Evolutionary conservation across 495 filamentous ascomycete species (phyloP), one percentile per base, ranked within the genome.

Genomic region (Daldinia childiae): DNA sequence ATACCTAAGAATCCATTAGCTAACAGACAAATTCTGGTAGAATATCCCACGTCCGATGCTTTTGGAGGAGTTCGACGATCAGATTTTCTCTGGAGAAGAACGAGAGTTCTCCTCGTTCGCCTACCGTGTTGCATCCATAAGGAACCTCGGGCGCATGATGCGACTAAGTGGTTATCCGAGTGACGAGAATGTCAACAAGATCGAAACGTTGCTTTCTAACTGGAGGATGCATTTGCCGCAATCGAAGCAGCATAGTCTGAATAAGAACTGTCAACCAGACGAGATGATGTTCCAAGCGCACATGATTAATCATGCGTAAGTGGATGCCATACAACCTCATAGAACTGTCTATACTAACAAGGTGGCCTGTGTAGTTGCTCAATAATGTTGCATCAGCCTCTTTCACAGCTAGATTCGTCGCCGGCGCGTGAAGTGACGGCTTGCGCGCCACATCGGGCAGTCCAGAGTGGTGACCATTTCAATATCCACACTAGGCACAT

Each of bases 281-380:
- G 92, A 96, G 81, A 91, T 97, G 86, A 88, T 97, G 82, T 96
- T 97, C 83, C 93, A 97, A 76, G 93, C 93, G 11, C 91, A 91
- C 62, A 93, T 95, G 88, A 90, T 95, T 57, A 87, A 90, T 30
- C 87, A 92, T 75, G 90, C 88, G 79, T 87, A 78, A 74, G 84
- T 79, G 11, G 11, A n/a, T 62, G 9, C 30, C 38, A 54, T n/a
- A 30, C n/a, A 29, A 8, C 19, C 19, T 71, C 38, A 52, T 39
- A 7, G 11, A 43, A 19, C 29, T 38, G 21, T 39, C 11, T 12
- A 12, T 11, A 21, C 51, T 74, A 26, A 64, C 14, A 48, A 21
- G 11, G 7, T n/a, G 17, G 26, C 48, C 26, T 19, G 21, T 8
- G 15, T 7, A 82, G 82, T 29, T 82, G 82, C 68, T 84, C 85